Evolutionary conservation across 495 filamentous ascomycete species (phyloP).

Genomic region (Penicillium manginii): DNA sequence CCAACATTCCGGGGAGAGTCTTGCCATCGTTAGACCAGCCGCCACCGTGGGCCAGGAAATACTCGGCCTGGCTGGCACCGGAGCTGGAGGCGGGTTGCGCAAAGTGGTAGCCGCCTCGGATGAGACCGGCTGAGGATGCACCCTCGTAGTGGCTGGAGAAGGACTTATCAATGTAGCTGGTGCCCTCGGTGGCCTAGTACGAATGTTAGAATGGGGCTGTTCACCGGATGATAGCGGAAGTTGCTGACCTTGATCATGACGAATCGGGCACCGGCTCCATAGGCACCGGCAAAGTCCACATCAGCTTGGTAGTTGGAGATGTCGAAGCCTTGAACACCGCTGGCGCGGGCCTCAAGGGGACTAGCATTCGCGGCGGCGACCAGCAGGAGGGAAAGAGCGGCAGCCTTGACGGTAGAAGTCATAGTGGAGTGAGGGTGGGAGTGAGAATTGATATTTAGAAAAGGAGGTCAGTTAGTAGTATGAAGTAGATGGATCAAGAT

Average conservation of each 20-base stretch:
- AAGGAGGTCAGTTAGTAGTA: not conserved
- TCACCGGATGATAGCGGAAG: not conserved
- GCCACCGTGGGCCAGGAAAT: slow-evolving; percentile 64
- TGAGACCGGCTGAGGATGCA: slow-evolving; percentile 58
- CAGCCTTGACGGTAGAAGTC: slow-evolving; percentile 19
- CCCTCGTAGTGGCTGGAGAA: slow-evolving; percentile 60
- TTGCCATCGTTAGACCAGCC: slow-evolving; percentile 64
- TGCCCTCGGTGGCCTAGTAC: slow-evolving; percentile 63
- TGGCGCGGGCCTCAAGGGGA: slow-evolving; percentile 37
- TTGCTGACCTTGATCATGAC: slow-evolving; percentile 66
- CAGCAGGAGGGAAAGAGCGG: slow-evolving; percentile 13
- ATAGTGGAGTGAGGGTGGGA: not conserved
- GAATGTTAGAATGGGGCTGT: not conserved
- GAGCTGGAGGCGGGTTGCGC: slow-evolving; percentile 55
- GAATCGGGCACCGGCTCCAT: slow-evolving; percentile 62
- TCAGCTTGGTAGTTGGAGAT: slow-evolving; percentile 63
- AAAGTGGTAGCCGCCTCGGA: slow-evolving; percentile 69
- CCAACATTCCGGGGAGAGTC: slow-evolving; percentile 70
- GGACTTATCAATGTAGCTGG: slow-evolving; percentile 51
- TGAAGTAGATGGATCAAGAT: not conserved
- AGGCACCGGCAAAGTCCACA: slow-evolving; percentile 60
- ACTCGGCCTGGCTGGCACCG: slow-evolving; percentile 59
- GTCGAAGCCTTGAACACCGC: slow-evolving; percentile 64
- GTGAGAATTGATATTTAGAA: not conserved
- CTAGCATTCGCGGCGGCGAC: slow-evolving; percentile 27